A percentile compares a stretch with the other conserved stretches of the same genome.
These are phyloP conservation scores for Diutina neorugosa DNA, from an alignment of 1,139 yeast species.

Conservation along the genomic window DNA sequence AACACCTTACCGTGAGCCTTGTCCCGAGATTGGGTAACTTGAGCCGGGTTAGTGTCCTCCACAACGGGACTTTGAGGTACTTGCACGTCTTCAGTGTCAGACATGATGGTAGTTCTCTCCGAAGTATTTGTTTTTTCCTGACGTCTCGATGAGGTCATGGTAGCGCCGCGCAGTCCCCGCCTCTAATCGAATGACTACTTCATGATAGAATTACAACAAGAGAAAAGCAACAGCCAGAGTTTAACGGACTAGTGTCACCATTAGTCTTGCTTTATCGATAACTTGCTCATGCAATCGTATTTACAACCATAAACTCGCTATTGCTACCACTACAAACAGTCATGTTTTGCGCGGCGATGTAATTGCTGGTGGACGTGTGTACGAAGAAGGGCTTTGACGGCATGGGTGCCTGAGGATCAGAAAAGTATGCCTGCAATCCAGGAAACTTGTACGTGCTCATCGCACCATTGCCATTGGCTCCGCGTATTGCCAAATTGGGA, in stretches of 20 bases:
- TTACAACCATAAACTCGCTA: too few relatives aligned
- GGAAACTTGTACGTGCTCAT: not conserved
- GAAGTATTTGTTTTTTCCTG: not conserved
- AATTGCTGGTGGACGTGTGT: too few relatives aligned
- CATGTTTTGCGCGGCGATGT: too few relatives aligned
- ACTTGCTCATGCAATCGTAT: too few relatives aligned
- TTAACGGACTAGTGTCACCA: not conserved
- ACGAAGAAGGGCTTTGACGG: too few relatives aligned
- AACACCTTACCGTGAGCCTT: conserved; percentile 7
- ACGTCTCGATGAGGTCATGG: not conserved
- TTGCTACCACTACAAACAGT: too few relatives aligned
- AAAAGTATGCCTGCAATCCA: too few relatives aligned
- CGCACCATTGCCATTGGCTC: not conserved
- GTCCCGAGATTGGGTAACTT: not conserved
- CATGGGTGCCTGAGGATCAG: too few relatives aligned
- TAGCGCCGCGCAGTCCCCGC: not conserved
- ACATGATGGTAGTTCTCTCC: not conserved
- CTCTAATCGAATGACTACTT: not conserved
- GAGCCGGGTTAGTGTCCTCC: not conserved
- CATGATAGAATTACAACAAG: not conserved
- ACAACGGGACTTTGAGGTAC: not conserved
- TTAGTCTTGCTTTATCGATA: too few relatives aligned
- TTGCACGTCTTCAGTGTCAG: conserved; percentile 1
- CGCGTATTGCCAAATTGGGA: not conserved
- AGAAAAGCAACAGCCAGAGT: not conserved